Evolutionary conservation across 257 asterid species (phyloP).

Genomic region (Solanum sitiens): DNA sequence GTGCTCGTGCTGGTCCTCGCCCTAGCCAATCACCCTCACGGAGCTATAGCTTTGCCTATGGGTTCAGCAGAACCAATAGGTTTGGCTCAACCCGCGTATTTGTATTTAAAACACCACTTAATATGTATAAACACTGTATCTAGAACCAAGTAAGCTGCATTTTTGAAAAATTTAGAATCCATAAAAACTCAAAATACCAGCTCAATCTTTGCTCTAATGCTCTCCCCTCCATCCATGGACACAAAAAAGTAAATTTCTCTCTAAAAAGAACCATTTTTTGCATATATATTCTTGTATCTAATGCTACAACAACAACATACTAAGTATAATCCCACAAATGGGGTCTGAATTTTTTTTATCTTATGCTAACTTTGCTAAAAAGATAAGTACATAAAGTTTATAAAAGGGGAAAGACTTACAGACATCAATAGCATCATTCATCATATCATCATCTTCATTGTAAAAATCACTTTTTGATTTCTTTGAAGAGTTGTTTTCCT

Average conservation of each 20-base stretch:
- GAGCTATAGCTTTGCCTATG: too few species aligned
- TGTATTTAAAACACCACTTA: not conserved
- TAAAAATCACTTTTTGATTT: not conserved
- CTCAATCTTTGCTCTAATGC: not conserved
- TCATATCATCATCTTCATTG: conserved; percentile 11
- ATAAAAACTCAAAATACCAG: not conserved
- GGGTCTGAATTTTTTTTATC: not conserved
- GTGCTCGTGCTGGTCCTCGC: too few species aligned
- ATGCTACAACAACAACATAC: not conserved
- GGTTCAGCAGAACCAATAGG: not conserved
- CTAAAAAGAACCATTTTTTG: not conserved
- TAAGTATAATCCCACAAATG: not conserved
- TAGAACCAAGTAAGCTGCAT: not conserved
- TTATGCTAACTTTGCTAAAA: not conserved
- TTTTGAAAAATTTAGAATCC: not conserved
- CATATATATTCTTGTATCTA: not conserved
- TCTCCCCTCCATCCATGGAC: not conserved
- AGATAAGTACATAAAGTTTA: not conserved
- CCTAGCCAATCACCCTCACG: too few species aligned
- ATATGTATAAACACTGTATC: not conserved
- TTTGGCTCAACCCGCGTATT: not conserved
- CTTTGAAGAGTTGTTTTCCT: conserved; percentile 18
- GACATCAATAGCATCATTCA: conserved; percentile 23
- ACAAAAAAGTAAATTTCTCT: not conserved
- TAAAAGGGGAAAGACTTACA: not conserved